Base-by-base conservation (phyloP, 2,329 filamentous ascomycete genomes). In the Rhinocladiella similis region DNA sequence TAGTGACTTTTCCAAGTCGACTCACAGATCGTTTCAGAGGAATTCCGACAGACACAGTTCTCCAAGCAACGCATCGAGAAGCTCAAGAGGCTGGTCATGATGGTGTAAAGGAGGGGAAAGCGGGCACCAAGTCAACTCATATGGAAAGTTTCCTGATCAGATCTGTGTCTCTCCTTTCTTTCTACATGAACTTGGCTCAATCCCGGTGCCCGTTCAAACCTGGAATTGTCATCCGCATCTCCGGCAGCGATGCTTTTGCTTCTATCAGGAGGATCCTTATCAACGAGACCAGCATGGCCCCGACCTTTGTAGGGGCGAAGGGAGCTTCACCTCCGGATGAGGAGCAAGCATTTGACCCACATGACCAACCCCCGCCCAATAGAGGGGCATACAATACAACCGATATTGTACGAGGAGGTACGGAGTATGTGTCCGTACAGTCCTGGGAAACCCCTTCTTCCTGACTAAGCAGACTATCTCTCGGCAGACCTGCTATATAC, bases 41-140 rank as follows among this genome's bases (percentile, higher is more conserved):
- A 12, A 12, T 33, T 33, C 10, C 29, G 29, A 33, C 29, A 33
- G 35, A 66, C 68, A 61, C 63, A 70, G 64, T 12, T 67, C 58
- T 35, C 69, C 29, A 60, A 19, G 70, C 68, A 47, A 69, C 66
- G 71, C 71, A 73, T 45, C 70, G 68, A 60, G 57, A 60, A 62
- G 59, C 56, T 50, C 59, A 53, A 55, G 46, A 25, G 35, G 20
- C 56, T 45, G 53, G 33, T 62, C 59, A 57, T 52, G 29, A 46
- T 42, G 20, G 52, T 27, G 16, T 10, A 41, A 41, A 43, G 29
- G 47, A 36, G 39, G 43, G 43, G 43, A 46, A 27, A 46, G 38
- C 38, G 25, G 20, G 43, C 20, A 46, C 4, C 25, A 27, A 25
- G 5, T 46, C 27, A 52, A 13, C 27, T 12, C 47, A 49, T 39